Evolutionary conservation across 768 basidiomycete genomes (phyloP).

Genomic region (Rhizopogon roseolus): DNA sequence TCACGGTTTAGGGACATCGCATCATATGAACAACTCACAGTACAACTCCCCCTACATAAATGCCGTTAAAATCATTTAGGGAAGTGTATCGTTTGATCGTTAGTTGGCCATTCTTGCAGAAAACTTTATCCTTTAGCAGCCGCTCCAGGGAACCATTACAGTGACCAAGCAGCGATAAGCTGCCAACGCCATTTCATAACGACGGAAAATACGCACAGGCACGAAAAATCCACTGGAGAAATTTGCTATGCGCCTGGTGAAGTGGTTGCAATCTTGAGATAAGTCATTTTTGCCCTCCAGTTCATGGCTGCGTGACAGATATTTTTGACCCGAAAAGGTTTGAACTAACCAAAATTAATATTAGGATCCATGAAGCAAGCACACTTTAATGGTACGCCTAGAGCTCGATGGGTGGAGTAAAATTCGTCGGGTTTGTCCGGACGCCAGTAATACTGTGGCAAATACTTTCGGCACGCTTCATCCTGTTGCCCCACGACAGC

Average conservation of each 20-base stretch:
- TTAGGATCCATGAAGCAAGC: slow-evolving; percentile 39
- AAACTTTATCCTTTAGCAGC: neutral
- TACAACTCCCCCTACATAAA: no score
- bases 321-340: neutral
- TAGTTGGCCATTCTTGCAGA: neutral
- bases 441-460: neutral
- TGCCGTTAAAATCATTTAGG: no score
- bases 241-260: slow-evolving; percentile 24
- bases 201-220: neutral
- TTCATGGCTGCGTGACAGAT: slow-evolving; percentile 31
- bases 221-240: slow-evolving; percentile 18
- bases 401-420: slow-evolving; percentile 41
- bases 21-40: no score
- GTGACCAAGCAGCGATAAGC: neutral
- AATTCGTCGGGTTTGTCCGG: slow-evolving; percentile 11
- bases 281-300: slow-evolving; percentile 12
- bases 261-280: slow-evolving; percentile 17
- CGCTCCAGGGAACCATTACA: neutral
- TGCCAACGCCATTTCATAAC: neutral
- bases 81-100: neutral
- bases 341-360: slow-evolving; percentile 31
- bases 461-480: slow-evolving; percentile 1
- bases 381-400: slow-evolving; percentile 45
- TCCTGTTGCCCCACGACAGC: neutral
- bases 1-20: no score